phyloP scores from a whole-genome alignment of 495 filamentous ascomycete genomes.

The Tirmania nivea region DNA sequence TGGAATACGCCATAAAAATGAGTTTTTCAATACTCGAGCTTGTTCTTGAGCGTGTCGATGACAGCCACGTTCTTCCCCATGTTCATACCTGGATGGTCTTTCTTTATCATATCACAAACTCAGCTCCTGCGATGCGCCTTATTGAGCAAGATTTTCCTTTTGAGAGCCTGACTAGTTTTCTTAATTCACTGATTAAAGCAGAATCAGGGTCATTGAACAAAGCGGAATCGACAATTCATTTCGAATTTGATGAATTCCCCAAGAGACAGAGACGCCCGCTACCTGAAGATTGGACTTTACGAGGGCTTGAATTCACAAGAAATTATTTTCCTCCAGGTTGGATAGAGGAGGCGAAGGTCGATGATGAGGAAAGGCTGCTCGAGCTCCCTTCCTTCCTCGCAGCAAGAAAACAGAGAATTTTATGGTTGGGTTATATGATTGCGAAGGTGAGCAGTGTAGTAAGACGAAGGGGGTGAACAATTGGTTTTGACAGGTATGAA shows the following conservation, averaged over 20 bases:
- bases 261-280: constrained; percentile 37
- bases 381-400: constrained; percentile 44
- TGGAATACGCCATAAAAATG: constrained; percentile 1
- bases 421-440: constrained; percentile 46
- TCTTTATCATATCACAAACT: constrained; percentile 34
- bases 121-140: constrained; percentile 28
- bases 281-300: constrained; percentile 64
- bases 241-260: constrained; percentile 33
- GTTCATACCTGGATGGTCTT: constrained; percentile 51
- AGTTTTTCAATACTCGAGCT: constrained; percentile 20
- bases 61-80: constrained; percentile 43
- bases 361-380: constrained; percentile 54
- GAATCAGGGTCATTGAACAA: constrained; percentile 17
- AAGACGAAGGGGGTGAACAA: background rate
- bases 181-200: constrained; percentile 39
- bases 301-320: constrained; percentile 51
- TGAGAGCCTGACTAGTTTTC: constrained; percentile 35
- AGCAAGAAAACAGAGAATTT: constrained; percentile 46
- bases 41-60: constrained; percentile 36
- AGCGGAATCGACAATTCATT: constrained; percentile 19
- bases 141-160: constrained; percentile 44
- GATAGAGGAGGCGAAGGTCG: constrained; percentile 45
- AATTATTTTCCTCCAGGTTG: constrained; percentile 46
- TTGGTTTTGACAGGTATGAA: constrained; percentile 1
- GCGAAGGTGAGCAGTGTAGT: constrained; percentile 18